A percentile compares a stretch with the other conserved stretches of the same genome.
These are phyloP conservation scores for Imleria badia DNA, from an alignment of 768 basidiomycete genomes.

Conservation along the genomic window DNA sequence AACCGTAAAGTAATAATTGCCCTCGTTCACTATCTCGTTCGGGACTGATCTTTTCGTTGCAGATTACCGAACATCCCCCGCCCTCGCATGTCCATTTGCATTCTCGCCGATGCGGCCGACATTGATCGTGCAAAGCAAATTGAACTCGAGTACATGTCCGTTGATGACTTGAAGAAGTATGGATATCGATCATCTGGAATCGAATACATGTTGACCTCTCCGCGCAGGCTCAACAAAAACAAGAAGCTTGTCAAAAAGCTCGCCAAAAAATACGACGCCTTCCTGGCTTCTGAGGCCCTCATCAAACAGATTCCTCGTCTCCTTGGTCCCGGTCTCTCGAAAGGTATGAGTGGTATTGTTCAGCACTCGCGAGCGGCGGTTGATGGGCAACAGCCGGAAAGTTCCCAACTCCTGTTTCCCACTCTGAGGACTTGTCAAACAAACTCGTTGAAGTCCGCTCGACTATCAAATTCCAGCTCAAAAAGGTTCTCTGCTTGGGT, in stretches of 20 bases:
- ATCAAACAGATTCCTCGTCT: slow-evolving; percentile 99
- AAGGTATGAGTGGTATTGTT: slow-evolving; percentile 54
- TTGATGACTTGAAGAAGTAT: slow-evolving; percentile 98
- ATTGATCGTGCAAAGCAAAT: slow-evolving; percentile 99
- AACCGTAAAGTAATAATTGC: slow-evolving; percentile 78
- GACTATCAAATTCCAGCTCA: slow-evolving; percentile 99
- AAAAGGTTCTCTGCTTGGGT: slow-evolving; percentile 98
- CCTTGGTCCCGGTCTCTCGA: slow-evolving; percentile 98
- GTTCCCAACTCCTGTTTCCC: slow-evolving; percentile 96
- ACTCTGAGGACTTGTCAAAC: slow-evolving; percentile 83
- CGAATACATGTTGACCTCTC: not conserved
- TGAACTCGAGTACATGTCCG: slow-evolving; percentile 98
- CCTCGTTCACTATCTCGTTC: not conserved
- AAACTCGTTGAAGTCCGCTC: slow-evolving; percentile 96
- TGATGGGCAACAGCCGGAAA: slow-evolving; percentile 70
- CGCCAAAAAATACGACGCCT: slow-evolving; percentile 99
- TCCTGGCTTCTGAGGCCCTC: slow-evolving; percentile 94
- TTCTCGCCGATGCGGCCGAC: slow-evolving; percentile 98
- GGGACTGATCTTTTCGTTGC: slow-evolving; percentile 1
- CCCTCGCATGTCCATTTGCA: slow-evolving; percentile 99
- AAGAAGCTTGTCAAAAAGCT: slow-evolving; percentile 99
- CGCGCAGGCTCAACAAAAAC: slow-evolving; percentile 95
- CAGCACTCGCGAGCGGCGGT: not conserved
- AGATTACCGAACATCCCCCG: slow-evolving; percentile 97
- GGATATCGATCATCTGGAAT: slow-evolving; percentile 17